Evolutionary conservation across 2,329 filamentous ascomycete species (phyloP), one percentile per base, ranked within the genome.

Genomic region (Cordyceps farinosa): DNA sequence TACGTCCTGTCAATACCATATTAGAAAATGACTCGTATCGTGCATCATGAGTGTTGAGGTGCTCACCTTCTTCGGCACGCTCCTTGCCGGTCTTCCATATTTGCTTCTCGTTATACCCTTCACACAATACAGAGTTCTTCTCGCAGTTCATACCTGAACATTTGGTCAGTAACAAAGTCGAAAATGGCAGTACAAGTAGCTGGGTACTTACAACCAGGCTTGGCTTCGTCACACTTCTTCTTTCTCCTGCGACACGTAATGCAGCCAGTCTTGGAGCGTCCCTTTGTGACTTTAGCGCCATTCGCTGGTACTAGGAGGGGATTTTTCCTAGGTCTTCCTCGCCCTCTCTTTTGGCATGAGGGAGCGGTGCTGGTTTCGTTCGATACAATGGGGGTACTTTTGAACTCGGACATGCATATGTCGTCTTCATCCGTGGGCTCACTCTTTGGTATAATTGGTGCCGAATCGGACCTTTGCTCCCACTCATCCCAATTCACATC

Each of bases 41-140:
- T 13, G 13, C 7, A 38, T 36, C 7, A 22, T 44, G 29, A 22
- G 38, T 30, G 27, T 38, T 48, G 6, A 15, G 11, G 3, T 36
- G 69, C 77, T 68, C 78, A 86, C 85, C 84, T 78, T 91, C 87
- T 78, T 90, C 87, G 40, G 86, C 83, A 71, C 83, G 89, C 74
- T 94, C 90, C 72, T 86, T 91, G 34, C 92, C 91, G 71, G 91
- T 93, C 74, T 88, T 91, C 92, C 92, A 97, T 59, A 92, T 84
- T 64, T 91, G 89, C 73, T 92, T 92, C 66, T 91, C 89, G 57
- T 91, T 90, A 72, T 96, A 97, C 13, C 92, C 92, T 76, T 96
- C 92, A 72, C 92, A 97, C 13, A 93, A 86, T 13, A 96, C 91
- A 9, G 92, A 91, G 73, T 96, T 97, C 81, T 96, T 97, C 77